These are phyloP conservation scores for Filosporella fistucella DNA, from an alignment of 495 filamentous ascomycete species.

Conservation along the genomic window DNA sequence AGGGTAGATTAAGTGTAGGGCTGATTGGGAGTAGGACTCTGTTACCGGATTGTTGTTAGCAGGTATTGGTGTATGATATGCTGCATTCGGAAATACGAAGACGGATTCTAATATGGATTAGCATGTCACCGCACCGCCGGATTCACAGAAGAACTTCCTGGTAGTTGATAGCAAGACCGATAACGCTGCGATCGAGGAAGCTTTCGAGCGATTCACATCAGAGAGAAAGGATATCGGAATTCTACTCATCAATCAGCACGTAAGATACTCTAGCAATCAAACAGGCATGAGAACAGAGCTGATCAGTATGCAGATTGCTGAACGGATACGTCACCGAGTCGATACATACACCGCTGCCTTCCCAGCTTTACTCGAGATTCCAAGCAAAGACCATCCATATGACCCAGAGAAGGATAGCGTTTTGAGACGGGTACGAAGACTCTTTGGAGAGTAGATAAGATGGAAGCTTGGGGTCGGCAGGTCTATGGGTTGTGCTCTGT, in stretches of 20 bases:
- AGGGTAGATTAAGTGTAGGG: conserved; percentile 1
- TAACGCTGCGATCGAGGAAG: conserved; percentile 78
- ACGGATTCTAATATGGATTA: too few relatives aligned
- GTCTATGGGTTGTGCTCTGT: not conserved
- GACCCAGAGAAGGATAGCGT: conserved; percentile 99
- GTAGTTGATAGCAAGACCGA: conserved; percentile 94
- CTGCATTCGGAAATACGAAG: too few relatives aligned
- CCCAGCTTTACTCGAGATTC: conserved; percentile 83
- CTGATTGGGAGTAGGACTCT: conserved; percentile 59
- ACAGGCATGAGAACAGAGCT: not conserved
- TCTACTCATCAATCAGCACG: conserved; percentile 96
- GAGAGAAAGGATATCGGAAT: conserved; percentile 95
- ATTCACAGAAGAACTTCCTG: conserved; percentile 93
- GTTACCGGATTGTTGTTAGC: conserved; percentile 92
- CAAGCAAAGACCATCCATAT: conserved; percentile 98
- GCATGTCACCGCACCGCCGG: conserved; percentile 76
- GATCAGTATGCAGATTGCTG: conserved; percentile 62
- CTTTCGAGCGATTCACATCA: conserved; percentile 83
- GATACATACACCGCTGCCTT: conserved; percentile 73
- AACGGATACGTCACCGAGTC: conserved; percentile 80
- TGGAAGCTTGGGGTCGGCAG: not conserved
- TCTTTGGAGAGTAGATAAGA: conserved; percentile 78
- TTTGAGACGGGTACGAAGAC: conserved; percentile 77
- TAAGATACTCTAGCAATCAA: conserved; percentile 38
- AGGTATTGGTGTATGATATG: conserved; percentile 79